phyloP scores from a whole-genome alignment of 441 rosid genomes.

The Pelargonium citronellum region DNA sequence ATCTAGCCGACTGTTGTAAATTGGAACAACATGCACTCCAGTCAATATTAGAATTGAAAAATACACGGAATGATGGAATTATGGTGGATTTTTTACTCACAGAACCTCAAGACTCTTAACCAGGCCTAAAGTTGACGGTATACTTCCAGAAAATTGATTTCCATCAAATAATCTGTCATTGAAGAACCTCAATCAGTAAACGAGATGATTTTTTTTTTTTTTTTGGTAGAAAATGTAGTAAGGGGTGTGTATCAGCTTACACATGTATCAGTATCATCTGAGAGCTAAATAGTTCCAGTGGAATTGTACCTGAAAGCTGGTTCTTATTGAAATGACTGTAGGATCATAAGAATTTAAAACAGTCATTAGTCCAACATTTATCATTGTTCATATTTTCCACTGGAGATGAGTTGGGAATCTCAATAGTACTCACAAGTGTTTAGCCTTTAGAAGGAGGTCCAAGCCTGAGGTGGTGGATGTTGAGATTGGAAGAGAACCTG shows the following conservation, averaged over 20 bases:
- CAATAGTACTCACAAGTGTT: slow-evolving; percentile 70
- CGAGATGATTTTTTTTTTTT: no score
- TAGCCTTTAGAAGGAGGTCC: slow-evolving; percentile 69
- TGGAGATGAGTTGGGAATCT: slow-evolving; percentile 12
- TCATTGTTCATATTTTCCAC: not conserved
- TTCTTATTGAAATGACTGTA: slow-evolving; percentile 94
- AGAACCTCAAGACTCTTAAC: slow-evolving; percentile 90
- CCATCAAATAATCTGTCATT: slow-evolving; percentile 73
- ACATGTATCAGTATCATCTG: slow-evolving; percentile 79
- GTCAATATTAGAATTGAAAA: slow-evolving; percentile 3
- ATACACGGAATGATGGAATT: slow-evolving; percentile 2
- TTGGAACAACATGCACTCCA: slow-evolving; percentile 15
- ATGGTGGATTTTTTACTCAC: slow-evolving; percentile 51
- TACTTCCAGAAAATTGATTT: slow-evolving; percentile 58
- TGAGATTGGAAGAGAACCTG: slow-evolving; percentile 79
- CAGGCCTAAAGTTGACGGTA: slow-evolving; percentile 62
- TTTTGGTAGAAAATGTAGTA: not conserved
- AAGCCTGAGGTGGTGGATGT: slow-evolving; percentile 54
- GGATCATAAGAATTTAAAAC: slow-evolving; percentile 8
- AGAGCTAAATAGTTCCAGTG: slow-evolving; percentile 58
- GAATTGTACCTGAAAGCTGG: slow-evolving; percentile 84
- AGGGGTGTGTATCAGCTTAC: slow-evolving; percentile 40
- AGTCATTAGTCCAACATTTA: slow-evolving; percentile 5
- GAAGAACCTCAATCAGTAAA: slow-evolving; percentile 6
- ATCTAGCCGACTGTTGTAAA: slow-evolving; percentile 74